Evolutionary conservation across 2,329 filamentous ascomycete species (phyloP).

Genomic region (Aspergillus ustus): DNA sequence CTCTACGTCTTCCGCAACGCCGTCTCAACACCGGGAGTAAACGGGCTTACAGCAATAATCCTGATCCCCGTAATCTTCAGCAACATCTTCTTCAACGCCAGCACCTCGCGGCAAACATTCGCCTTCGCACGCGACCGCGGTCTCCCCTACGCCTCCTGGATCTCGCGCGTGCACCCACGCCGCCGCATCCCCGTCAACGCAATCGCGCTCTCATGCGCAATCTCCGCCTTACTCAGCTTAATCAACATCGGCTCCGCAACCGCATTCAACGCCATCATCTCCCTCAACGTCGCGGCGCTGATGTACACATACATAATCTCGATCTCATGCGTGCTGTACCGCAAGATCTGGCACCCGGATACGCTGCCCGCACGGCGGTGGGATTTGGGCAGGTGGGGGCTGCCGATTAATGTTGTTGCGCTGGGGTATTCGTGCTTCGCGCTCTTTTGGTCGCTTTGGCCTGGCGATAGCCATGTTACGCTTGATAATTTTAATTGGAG

Average conservation of each 20-base stretch:
- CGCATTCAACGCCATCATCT: conserved; percentile 59
- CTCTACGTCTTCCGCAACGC: conserved; percentile 51
- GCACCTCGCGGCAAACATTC: conserved; percentile 46
- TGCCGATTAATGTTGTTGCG: conserved; percentile 51
- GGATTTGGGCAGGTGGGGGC: conserved; percentile 49
- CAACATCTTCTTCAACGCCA: conserved; percentile 46
- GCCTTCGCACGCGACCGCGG: conserved; percentile 52
- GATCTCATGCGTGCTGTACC: conserved; percentile 51
- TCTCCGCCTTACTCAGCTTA: conserved; percentile 47
- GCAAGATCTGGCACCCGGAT: conserved; percentile 44
- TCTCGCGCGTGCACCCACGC: conserved; percentile 41
- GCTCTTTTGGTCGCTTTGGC: conserved; percentile 56
- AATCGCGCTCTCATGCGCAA: conserved; percentile 35
- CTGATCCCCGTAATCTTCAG: conserved; percentile 45
- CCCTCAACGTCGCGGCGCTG: conserved; percentile 53
- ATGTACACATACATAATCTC: conserved; percentile 57
- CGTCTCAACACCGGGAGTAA: conserved; percentile 30
- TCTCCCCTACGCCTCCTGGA: conserved; percentile 46
- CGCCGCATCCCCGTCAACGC: conserved; percentile 51
- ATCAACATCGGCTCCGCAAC: conserved; percentile 58
- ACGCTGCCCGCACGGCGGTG: conserved; percentile 48
- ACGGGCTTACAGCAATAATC: conserved; percentile 46
- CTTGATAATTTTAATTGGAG: conserved; percentile 56
- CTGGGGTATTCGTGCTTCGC: conserved; percentile 50
- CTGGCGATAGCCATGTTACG: conserved; percentile 43